Base-by-base conservation (phyloP, 2,329 filamentous ascomycete genomes). In the Polychaeton citri region DNA sequence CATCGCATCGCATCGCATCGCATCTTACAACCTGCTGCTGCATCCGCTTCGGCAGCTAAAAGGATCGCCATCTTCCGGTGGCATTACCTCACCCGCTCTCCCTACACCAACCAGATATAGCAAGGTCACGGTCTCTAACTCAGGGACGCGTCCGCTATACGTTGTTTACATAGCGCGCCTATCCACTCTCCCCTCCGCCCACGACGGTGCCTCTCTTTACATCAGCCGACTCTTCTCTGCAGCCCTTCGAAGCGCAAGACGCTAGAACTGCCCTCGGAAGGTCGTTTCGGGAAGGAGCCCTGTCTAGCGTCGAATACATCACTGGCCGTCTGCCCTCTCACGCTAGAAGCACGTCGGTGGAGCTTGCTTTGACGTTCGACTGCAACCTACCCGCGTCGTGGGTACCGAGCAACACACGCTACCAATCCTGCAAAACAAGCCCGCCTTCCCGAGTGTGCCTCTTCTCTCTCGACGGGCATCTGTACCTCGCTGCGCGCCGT, bases 321-420 rank as follows among this genome's bases (percentile, higher is more conserved):
- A 28, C 12, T 28, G 32, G 34, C 33, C 34, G 34, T 28, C 38
- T 44, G 38, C 37, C 43, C 43, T 41, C 36, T 36, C 44, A 40
- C 52, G 50, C 50, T 51, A 52, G 50, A 53, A 52, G 40, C 40
- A 21, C 39, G 35, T 36, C 37, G 39, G 53, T 52, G 50, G 50
- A 53, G 48, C 48, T 51, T 48, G 44, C 45, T 42, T 41, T 40
- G 44, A 40, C 38, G 36, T 42, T 55, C 55, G 56, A 52, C 52
- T 66, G 63, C 59, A 64, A 42, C 57, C 55, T 57, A 52, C 52
- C 65, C 59, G 63, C 59, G 65, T 66, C 62, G 65, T 59, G 61
- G 41, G 43, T 48, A 47, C 51, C 48, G 48, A 51, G 57, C 54
- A 58, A 32, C 24, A 43, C 52, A 55, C 63, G 59, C 61, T 62